phyloP scores from a whole-genome alignment of 768 basidiomycete species.

The Lentinula raphanica region DNA sequence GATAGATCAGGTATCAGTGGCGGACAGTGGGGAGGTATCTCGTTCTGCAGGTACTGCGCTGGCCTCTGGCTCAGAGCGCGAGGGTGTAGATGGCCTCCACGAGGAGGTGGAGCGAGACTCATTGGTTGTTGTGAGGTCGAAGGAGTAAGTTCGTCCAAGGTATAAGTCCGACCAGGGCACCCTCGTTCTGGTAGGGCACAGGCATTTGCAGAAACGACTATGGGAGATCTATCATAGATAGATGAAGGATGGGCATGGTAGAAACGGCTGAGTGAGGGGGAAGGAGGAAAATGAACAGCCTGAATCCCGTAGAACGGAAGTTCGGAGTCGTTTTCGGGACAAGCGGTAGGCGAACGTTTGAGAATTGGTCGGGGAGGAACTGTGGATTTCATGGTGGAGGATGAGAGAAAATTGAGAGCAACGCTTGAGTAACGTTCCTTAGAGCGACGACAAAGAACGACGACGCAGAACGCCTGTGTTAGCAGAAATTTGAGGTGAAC shows the following conservation, averaged over 20 bases:
- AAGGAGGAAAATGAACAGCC: conserved; percentile 49
- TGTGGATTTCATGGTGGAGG: not conserved
- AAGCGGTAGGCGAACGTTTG: conserved; percentile 37
- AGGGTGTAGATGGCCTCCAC: conserved; percentile 7
- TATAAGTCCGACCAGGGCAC: conserved; percentile 68
- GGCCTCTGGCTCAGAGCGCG: not conserved
- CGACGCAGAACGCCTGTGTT: conserved; percentile 3
- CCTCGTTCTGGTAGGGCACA: conserved; percentile 78
- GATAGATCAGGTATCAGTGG: conserved; percentile 9
- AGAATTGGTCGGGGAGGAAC: conserved; percentile 52
- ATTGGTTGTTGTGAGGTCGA: not conserved
- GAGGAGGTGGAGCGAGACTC: not conserved
- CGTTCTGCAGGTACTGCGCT: not conserved
- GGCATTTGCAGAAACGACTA: conserved; percentile 64
- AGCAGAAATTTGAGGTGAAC: conserved; percentile 3
- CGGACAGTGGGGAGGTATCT: not conserved
- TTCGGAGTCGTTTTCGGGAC: conserved; percentile 14
- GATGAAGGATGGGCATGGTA: conserved; percentile 51
- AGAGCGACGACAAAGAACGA: conserved; percentile 5
- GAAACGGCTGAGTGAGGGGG: conserved; percentile 44
- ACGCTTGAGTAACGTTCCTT: not conserved
- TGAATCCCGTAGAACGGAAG: conserved; percentile 22
- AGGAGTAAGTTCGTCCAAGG: conserved; percentile 32
- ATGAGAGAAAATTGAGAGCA: not conserved
- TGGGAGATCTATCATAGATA: conserved; percentile 74